Conservation (phyloP, 2,329 filamentous ascomycete genomes). For the Aspergillus sojae region DNA sequence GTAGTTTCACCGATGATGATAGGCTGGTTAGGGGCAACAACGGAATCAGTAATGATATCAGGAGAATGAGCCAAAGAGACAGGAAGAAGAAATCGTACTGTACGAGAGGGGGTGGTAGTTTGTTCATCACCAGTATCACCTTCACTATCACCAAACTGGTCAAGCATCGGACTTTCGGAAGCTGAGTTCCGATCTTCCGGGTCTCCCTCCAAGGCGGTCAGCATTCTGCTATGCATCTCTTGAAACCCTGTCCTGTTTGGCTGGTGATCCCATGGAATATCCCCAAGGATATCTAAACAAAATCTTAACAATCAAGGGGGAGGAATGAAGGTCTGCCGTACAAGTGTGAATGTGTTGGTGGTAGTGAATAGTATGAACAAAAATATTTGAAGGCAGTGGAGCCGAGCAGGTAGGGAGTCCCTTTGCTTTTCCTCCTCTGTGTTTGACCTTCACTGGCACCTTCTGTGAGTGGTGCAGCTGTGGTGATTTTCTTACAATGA, state of each 20-base stretch:
- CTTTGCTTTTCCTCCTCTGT: background rate
- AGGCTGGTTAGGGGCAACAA: constrained; percentile 15
- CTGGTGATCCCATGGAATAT: background rate
- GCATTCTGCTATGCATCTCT: constrained; percentile 11
- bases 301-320: background rate
- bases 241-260: background rate
- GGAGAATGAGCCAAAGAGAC: background rate
- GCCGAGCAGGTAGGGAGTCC: background rate
- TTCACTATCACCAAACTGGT: constrained; percentile 20
- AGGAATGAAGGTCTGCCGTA: background rate
- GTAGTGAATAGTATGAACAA: background rate
- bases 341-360: background rate
- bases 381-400: background rate
- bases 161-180: constrained; percentile 27
- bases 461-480: constrained; percentile 15
- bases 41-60: background rate
- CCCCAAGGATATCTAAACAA: background rate
- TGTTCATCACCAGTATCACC: background rate
- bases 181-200: constrained; percentile 18
- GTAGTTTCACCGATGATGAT: constrained; percentile 36
- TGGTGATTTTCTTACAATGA: constrained; percentile 14
- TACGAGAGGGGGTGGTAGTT: background rate
- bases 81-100: constrained; percentile 1
- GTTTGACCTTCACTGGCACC: constrained; percentile 1
- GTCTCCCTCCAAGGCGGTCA: constrained; percentile 15